These are phyloP conservation scores for Paracorniculantispora psalliotae DNA, from an alignment of 2,329 filamentous ascomycete genomes.

Conservation along the genomic window DNA sequence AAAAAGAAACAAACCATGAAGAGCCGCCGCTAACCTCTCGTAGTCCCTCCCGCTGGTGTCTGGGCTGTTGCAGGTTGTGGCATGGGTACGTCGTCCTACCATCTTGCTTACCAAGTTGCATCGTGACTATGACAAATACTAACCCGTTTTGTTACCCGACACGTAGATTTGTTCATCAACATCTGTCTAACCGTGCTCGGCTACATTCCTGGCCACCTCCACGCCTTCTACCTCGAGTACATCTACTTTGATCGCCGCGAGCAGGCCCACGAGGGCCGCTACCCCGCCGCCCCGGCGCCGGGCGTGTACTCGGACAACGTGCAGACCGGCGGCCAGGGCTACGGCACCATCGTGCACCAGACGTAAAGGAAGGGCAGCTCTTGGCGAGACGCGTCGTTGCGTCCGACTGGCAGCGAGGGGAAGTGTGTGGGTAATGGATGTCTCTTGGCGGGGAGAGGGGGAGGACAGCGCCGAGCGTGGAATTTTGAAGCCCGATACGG, in stretches of 20 bases:
- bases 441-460: neutral
- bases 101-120: neutral
- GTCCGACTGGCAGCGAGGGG: neutral
- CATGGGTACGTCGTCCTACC: constrained; percentile 34
- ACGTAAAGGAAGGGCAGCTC: neutral
- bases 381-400: neutral
- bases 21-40: constrained; percentile 18
- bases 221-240: constrained; percentile 79
- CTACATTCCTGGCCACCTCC: constrained; percentile 73
- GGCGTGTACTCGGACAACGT: constrained; percentile 69
- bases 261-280: constrained; percentile 53
- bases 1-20: neutral
- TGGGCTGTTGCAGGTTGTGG: constrained; percentile 62
- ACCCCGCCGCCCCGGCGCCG: constrained; percentile 51
- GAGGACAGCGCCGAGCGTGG: too few species aligned
- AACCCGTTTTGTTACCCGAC: neutral
- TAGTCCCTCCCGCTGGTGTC: constrained; percentile 63
- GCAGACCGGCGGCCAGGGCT: constrained; percentile 67
- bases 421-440: neutral
- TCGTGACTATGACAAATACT: too few species aligned
- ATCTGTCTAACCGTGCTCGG: constrained; percentile 61
- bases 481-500: neutral
- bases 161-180: constrained; percentile 59
- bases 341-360: constrained; percentile 44
- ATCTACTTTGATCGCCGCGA: constrained; percentile 74